phyloP scores from a whole-genome alignment of 805 yeast genomes.

The Saccharomycopsis vini region DNA sequence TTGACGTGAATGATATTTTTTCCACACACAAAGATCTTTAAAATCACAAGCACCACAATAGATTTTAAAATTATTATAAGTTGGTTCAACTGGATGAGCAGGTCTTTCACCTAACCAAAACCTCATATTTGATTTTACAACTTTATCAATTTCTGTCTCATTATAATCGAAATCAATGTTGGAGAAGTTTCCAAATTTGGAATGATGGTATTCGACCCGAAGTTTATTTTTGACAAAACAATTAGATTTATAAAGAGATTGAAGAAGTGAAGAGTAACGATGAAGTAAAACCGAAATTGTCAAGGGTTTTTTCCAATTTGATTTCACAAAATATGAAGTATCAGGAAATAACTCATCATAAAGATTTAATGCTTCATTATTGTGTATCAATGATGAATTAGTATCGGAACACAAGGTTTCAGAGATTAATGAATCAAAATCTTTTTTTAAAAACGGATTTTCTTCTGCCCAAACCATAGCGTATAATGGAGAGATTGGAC shows the following conservation, averaged over 20 bases:
- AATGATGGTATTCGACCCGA: constrained; percentile 44
- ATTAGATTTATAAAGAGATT: too few species aligned
- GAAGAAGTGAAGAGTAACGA: too few species aligned
- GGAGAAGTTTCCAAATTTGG: constrained; percentile 34
- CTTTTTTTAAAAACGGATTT: constrained; percentile 32
- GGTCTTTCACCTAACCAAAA: constrained; percentile 54
- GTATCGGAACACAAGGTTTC: too few species aligned
- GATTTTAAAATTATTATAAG: constrained; percentile 26
- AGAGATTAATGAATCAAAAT: constrained; percentile 33
- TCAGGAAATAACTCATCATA: too few species aligned
- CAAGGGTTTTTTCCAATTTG: too few species aligned
- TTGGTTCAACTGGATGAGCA: constrained; percentile 36
- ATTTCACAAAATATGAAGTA: too few species aligned
- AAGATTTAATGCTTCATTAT: too few species aligned
- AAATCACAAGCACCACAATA: constrained; percentile 53
- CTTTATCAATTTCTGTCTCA: constrained; percentile 23
- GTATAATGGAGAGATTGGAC: constrained; percentile 36
- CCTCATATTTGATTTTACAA: constrained; percentile 29
- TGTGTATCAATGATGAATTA: too few species aligned
- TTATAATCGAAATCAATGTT: constrained; percentile 34
- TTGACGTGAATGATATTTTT: constrained; percentile 16
- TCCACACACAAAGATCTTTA: constrained; percentile 35
- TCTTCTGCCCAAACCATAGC: constrained; percentile 32
- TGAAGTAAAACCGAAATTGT: too few species aligned
- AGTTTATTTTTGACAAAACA: constrained; percentile 31